Percentiles rank a stretch among this genome's conserved stretches.
phyloP scores from a whole-genome alignment of 2,329 filamentous ascomycete species.

The Scytalidium lignicola region DNA sequence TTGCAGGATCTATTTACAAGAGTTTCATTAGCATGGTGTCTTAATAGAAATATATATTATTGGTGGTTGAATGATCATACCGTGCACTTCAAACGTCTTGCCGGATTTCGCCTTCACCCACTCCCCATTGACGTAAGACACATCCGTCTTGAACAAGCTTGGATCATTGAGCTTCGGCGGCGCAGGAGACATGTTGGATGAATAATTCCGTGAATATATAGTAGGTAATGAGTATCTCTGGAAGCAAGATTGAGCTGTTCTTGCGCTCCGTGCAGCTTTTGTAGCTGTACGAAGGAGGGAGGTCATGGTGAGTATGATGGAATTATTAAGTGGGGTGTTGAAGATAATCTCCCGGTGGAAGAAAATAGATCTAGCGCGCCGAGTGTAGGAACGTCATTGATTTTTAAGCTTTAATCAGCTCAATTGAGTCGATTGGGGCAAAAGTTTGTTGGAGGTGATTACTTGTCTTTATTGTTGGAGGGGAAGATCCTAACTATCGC shows the following conservation, averaged over 20 bases:
- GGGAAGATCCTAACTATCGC: too few relatives aligned
- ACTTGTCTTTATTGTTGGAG: too few relatives aligned
- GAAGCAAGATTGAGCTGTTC: slow-evolving; percentile 17
- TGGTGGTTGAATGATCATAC: slow-evolving; percentile 36
- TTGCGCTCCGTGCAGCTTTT: slow-evolving; percentile 11
- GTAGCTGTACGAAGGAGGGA: slow-evolving; percentile 16
- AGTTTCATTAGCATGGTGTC: not conserved
- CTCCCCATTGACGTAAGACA: slow-evolving; percentile 83
- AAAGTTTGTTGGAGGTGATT: not conserved
- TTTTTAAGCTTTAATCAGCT: not conserved
- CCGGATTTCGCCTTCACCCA: slow-evolving; percentile 83
- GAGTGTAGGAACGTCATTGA: not conserved
- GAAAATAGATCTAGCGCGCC: not conserved
- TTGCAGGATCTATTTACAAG: slow-evolving; percentile 64
- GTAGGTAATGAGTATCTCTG: slow-evolving; percentile 18
- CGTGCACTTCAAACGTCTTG: slow-evolving; percentile 84
- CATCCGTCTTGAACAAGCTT: slow-evolving; percentile 77
- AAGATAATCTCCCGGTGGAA: not conserved
- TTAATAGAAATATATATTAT: not conserved
- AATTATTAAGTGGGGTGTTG: not conserved
- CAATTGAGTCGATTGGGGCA: not conserved
- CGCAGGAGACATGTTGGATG: slow-evolving; percentile 22
- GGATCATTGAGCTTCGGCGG: slow-evolving; percentile 64
- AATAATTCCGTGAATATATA: slow-evolving; percentile 12
- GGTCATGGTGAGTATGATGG: slow-evolving; percentile 15